Evolutionary conservation across 345 rosid genomes (phyloP), one percentile per base, ranked within the genome.

Genomic region (Populus tremula): DNA sequence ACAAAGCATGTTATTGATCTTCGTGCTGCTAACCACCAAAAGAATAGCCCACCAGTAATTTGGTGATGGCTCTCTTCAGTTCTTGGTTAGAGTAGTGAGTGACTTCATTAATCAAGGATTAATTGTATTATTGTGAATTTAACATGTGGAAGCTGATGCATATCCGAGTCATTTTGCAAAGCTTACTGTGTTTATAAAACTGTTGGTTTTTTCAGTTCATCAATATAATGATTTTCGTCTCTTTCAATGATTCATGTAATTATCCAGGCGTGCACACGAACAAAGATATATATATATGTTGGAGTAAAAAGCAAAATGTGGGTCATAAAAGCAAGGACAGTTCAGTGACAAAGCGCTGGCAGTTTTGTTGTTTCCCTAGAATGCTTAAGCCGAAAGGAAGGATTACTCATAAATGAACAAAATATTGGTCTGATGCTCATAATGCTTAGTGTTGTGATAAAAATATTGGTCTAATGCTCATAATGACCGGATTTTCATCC

Each of bases 121-220:
- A 76, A 21, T 72, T 61, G 31, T 2, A 36, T 67, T 25, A 47
- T 70, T 76, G 50, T 77, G 70, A 43, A 16, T 76, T 71, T 75
- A 78, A 43, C 61, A 25, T 74, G 78, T 76, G 84, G 70, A 50
- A 70, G 86, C 80, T 80, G 83, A 72, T 79, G 82, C 82, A 50
- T n/a, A 64, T 75, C 79, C 68, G 23, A 49, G 75, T 82, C 86
- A 80, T 74, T 41, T 53, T 67, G 69, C 67, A 21, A 73, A 50
- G 45, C 65, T 43, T 72, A 18, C 31, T 23, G 2, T 39, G 50
- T 41, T 45, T 54, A 39, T 67, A 53, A 53, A 53, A 38, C 16
- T 68, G 38, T 4, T 33, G 65, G 5, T 39, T 74, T 38, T 39
- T 74, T 38, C 47, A 20, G 29, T 8, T 61, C 18, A 14, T 47